Evolutionary conservation across 169 alveolate species (phyloP).

Genomic region (Cryptosporidium ubiquitum): DNA sequence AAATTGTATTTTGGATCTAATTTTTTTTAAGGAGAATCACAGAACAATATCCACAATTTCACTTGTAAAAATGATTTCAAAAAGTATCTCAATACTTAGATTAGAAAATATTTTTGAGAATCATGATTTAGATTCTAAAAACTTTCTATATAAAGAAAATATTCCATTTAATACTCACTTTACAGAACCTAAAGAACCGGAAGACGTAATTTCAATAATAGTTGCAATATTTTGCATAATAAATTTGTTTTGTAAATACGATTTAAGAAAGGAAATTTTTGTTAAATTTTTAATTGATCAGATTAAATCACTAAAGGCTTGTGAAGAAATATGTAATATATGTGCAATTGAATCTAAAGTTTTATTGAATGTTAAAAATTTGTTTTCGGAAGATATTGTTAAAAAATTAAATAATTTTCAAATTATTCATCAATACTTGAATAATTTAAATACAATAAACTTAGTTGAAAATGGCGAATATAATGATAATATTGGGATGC

Average conservation of each 20-base stretch:
- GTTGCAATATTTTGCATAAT: slow-evolving; percentile 20
- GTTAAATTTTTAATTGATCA: neutral
- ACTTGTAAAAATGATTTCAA: neutral
- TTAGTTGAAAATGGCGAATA: neutral
- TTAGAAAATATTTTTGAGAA: slow-evolving; percentile 14
- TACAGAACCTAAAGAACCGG: neutral
- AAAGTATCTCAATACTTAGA: neutral
- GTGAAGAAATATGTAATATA: slow-evolving; percentile 29
- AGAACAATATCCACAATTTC: neutral
- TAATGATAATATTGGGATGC: slow-evolving; percentile 21
- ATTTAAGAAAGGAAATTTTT: neutral
- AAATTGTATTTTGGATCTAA: neutral
- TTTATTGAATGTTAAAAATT: neutral
- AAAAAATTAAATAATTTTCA: neutral
- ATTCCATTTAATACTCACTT: neutral
- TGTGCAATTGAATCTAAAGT: neutral
- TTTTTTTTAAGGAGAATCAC: neutral
- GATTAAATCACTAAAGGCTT: neutral
- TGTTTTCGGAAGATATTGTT: neutral
- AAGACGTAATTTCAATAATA: neutral
- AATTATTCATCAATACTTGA: neutral
- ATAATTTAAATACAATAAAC: neutral
- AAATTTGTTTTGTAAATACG: slow-evolving; percentile 36
- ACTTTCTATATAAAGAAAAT: neutral
- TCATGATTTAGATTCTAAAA: neutral